Evolutionary conservation across 208 protist species (phyloP), one percentile per base, ranked within the genome.

Genomic region (Trypanosomatidae sp.): DNA sequence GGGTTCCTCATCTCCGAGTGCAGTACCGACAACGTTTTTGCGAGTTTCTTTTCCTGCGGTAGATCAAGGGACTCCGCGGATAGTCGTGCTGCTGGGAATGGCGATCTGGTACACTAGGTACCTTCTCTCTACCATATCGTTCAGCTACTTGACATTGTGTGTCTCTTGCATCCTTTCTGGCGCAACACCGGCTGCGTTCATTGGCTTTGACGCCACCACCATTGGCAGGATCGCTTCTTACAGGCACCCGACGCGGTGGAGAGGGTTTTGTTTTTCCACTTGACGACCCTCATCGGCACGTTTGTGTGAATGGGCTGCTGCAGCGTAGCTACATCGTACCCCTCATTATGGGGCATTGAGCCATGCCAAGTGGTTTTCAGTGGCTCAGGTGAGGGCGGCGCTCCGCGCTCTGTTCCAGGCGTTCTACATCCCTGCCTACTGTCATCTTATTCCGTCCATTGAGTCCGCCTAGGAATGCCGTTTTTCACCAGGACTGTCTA

Each of bases 201-300:
- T 91, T 2, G 91, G 91, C 10, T 92, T 93, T 65, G 85, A 83
- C 4, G 82, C 95, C 3, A 95, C 92, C 17, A 89, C 91, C 19
- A 91, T 97, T 39, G 91, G 95, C 71, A 84, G 82, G 71, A 91
- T 95, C 52, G 92, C 92, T 1, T 92, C 94, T 13, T 36, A 60
- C 3, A 36, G 62, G 2, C 69, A 55, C 19, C 90, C 91, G 41
- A 96, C 91, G 36, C 73, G 86, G 55, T 98, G 87, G 83, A 87
- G 97, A 44, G 91, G 90, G 56, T 78, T 85, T 67, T 97, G 94
- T 71, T 98, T 39, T 39, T 39, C 36, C 36, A 94, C 74, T 84
- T 88, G 5, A 95, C 90, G 83, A 94, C 97, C 39, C 90, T 91
- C 28, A 79, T 96, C 19, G 94, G 92, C 13, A 91, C 83, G 17